These are phyloP conservation scores for Termitomyces sp. DNA, from an alignment of 768 basidiomycete species.

Conservation along the genomic window DNA sequence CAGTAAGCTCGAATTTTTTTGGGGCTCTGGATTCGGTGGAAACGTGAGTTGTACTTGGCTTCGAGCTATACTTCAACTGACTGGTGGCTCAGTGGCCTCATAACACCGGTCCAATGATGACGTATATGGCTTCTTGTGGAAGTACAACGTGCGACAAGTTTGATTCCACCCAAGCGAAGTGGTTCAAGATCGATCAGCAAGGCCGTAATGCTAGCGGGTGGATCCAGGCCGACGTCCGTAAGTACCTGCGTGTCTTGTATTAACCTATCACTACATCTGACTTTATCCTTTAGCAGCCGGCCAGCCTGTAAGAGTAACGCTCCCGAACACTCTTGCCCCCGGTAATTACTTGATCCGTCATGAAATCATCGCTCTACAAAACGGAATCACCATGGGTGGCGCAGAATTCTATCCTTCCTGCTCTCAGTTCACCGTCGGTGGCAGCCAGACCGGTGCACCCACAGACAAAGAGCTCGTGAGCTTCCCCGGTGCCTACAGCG, in stretches of 20 bases:
- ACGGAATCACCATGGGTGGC: conserved; percentile 48
- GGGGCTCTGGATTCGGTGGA: conserved; percentile 1
- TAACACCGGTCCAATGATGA: conserved; percentile 64
- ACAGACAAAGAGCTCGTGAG: conserved; percentile 45
- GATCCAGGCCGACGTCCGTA: conserved; percentile 52
- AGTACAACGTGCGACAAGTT: conserved; percentile 53
- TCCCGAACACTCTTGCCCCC: conserved; percentile 49
- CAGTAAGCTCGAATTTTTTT: conserved; percentile 1
- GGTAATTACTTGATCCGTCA: conserved; percentile 76
- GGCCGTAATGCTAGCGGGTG: conserved; percentile 38
- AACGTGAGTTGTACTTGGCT: conserved; percentile 21
- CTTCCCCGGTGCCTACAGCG: conserved; percentile 70
- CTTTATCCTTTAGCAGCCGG: conserved; percentile 30
- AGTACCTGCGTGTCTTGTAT: conserved; percentile 16
- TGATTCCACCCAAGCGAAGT: conserved; percentile 51
- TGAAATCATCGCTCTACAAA: conserved; percentile 77
- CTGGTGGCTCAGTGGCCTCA: conserved; percentile 36
- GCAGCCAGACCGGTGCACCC: conserved; percentile 47
- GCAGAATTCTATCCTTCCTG: conserved; percentile 83
- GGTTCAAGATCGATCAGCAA: conserved; percentile 68
- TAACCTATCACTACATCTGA: background rate
- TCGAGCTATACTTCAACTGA: background rate
- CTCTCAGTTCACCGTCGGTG: conserved; percentile 49
- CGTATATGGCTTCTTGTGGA: conserved; percentile 67
- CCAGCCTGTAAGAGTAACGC: conserved; percentile 29